These are phyloP conservation scores for Litchi chinensis DNA, from an alignment of 345 rosid species.

Conservation along the genomic window DNA sequence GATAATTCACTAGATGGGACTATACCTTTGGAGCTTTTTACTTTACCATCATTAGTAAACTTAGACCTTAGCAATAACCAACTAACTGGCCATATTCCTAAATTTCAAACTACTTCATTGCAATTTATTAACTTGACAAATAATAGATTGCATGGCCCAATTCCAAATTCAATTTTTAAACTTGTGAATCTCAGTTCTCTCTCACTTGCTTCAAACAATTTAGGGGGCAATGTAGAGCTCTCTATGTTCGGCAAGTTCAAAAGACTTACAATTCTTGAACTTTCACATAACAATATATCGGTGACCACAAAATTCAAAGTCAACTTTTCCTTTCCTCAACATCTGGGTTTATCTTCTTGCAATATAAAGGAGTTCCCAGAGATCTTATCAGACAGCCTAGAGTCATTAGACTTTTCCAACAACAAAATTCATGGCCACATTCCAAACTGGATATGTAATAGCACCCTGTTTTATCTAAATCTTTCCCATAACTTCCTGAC, in stretches of 20 bases:
- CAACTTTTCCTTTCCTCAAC: constrained; percentile 8
- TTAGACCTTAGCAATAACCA: not conserved
- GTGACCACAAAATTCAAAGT: not conserved
- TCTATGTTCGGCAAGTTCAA: constrained; percentile 17
- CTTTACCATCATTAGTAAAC: not conserved
- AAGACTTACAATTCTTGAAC: constrained; percentile 3
- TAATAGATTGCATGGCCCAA: constrained; percentile 23
- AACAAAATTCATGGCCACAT: constrained; percentile 26
- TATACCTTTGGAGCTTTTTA: constrained; percentile 25
- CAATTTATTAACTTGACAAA: not conserved
- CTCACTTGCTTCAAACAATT: constrained; percentile 4
- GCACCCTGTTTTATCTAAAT: not conserved
- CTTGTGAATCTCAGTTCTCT: not conserved
- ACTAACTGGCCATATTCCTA: constrained; percentile 16
- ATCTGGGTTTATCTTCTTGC: constrained; percentile 20
- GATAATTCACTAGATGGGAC: constrained; percentile 20
- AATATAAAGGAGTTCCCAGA: constrained; percentile 27
- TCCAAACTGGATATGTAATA: constrained; percentile 5
- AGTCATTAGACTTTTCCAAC: not conserved
- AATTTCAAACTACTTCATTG: constrained; percentile 4
- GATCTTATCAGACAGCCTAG: not conserved
- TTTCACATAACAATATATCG: not conserved
- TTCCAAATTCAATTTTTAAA: constrained; percentile 21
- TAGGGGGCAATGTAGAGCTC: constrained; percentile 23
- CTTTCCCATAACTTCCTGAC: constrained; percentile 22